These are phyloP conservation scores for Saccharomycopsis sp. DNA, from an alignment of 805 yeast species.

Conservation along the genomic window DNA sequence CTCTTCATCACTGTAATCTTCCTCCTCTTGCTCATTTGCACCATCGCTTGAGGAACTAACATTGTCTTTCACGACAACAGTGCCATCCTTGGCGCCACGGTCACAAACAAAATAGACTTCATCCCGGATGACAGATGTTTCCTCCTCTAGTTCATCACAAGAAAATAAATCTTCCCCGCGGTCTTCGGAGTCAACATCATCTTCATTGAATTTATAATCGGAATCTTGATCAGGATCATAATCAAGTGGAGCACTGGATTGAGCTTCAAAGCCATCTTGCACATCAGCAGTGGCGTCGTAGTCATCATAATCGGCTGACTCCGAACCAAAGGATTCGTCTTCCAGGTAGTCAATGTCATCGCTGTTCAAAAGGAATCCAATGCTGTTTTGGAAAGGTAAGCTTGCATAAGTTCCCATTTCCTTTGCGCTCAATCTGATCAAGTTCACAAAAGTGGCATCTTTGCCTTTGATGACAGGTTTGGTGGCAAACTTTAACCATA, in stretches of 20 bases:
- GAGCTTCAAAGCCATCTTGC: neutral
- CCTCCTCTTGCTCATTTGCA: slow-evolving; percentile 13
- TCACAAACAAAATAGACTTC: no score
- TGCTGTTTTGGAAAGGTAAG: no score
- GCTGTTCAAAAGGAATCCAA: slow-evolving; percentile 1
- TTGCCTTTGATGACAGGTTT: slow-evolving; percentile 5
- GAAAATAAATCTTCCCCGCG: neutral
- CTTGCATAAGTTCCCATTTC: no score
- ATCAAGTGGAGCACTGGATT: no score
- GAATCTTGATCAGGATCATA: no score
- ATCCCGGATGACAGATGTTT: no score
- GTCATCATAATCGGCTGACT: neutral
- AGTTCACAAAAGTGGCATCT: slow-evolving; percentile 4
- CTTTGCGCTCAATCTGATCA: slow-evolving; percentile 9
- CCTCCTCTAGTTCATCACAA: neutral
- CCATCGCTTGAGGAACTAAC: no score
- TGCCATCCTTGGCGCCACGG: no score
- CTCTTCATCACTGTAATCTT: slow-evolving; percentile 3
- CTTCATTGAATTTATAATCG: neutral
- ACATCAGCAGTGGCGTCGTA: slow-evolving; percentile 1
- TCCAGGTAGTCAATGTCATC: slow-evolving; percentile 12
- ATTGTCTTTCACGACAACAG: no score
- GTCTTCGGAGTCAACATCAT: neutral
- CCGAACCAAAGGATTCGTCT: neutral
- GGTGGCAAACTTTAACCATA: slow-evolving; percentile 9